Percentiles rank a stretch among this genome's conserved stretches.
These are phyloP conservation scores for Fraxinus greggii DNA, from an alignment of 305 asterid genomes.

Conservation along the genomic window DNA sequence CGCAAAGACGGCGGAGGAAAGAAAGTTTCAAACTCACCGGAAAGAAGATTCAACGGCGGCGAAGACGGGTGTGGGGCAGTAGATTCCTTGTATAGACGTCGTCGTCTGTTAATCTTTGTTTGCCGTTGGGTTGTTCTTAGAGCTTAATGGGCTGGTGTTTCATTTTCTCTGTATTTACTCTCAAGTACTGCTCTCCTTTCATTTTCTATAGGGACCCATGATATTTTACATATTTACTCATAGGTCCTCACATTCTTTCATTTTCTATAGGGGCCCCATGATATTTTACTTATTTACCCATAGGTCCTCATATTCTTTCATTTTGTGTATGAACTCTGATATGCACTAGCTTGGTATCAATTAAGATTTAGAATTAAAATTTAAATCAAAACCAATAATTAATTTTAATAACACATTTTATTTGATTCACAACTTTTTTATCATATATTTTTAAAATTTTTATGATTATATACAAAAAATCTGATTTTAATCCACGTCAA, in stretches of 20 bases:
- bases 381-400: no score
- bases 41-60: conserved; percentile 35
- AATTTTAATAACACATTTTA: no score
- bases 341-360: not conserved
- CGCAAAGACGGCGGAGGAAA: not conserved
- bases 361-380: no score
- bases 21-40: conserved; percentile 24
- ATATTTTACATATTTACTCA: not conserved
- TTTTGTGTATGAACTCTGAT: not conserved
- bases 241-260: not conserved
- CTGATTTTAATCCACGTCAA: no score
- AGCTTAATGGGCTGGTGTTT: not conserved
- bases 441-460: no score
- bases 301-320: not conserved
- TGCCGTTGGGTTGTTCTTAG: not conserved
- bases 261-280: not conserved
- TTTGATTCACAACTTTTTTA: not conserved
- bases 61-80: conserved; percentile 23
- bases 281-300: not conserved
- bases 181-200: not conserved
- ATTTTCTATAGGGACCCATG: not conserved
- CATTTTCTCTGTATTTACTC: not conserved
- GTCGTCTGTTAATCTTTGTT: not conserved
- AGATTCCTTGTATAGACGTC: conserved; percentile 2
- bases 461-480: not conserved